Base-by-base conservation (phyloP, 345 rosid genomes). In the Sisymbrium altissimum region DNA sequence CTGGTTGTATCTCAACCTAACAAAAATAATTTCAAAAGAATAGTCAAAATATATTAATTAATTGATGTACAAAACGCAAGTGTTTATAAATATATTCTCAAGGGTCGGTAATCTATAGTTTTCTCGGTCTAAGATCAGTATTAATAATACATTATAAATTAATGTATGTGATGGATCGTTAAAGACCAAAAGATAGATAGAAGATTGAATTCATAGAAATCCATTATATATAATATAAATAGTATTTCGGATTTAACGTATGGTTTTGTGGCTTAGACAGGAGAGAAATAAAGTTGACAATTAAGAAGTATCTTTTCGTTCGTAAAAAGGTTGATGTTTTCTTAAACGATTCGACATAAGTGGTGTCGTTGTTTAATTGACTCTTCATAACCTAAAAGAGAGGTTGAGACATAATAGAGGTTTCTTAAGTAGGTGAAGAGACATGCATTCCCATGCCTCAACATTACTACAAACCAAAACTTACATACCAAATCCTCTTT, bases 371-470 rank as follows among this genome's bases (percentile, higher is more conserved):
- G 17, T 50, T 43, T 75, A 68, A 50, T 67, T 60, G 79, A 40
- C 63, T 52, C 69, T 60, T 50, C 56, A n/a, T 50, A 40, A 75
- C 74, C 64, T 68, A 75, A 50, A 27, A 74, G 30, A 40, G 63
- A 75, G 79, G 79, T 50, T 41, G 69, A 29, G 57, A 75, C 68
- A 40, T 60, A 39, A 67, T 3, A 27, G 29, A 27, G 29, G 29
- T 27, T 27, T 27, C 29, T 27, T 27, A 27, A 27, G 25, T 23
- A 23, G 25, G 73, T 67, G 78, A 74, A 67, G 73, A 50, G 63
- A 23, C 79, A 68, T 75, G 63, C 79, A 75, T 75, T 63, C 43
- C 63, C 56, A 75, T 75, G 73, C 56, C 74, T 48, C 54, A 40
- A 41, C 46, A 32, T 68, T 52, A 75, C 79, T 68, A 68, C 49